Evolutionary conservation across 2,329 filamentous ascomycete species (phyloP).

Genomic region (Aspergillus nomiae): DNA sequence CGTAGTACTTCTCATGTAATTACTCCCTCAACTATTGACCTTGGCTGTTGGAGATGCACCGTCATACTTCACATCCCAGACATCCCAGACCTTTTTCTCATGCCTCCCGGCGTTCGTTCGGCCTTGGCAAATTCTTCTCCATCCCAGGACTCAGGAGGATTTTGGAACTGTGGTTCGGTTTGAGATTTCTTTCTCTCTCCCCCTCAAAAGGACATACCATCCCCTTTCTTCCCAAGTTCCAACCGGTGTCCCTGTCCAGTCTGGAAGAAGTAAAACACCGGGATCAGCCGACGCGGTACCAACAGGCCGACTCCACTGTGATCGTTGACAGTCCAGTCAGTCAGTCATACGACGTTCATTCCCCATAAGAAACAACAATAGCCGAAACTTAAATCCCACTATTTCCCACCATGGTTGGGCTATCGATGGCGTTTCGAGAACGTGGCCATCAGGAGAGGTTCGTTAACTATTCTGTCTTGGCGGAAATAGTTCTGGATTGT

Average conservation of each 20-base stretch:
- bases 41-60: background rate
- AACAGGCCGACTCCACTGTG: background rate
- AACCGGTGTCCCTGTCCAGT: background rate
- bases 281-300: slow-evolving; percentile 1
- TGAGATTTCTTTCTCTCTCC: background rate
- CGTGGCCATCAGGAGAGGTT: background rate
- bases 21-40: background rate
- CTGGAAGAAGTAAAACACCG: background rate
- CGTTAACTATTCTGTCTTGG: background rate
- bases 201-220: background rate
- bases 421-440: background rate
- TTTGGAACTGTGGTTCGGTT: background rate
- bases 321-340: slow-evolving; percentile 1
- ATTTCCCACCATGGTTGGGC: background rate
- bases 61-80: background rate
- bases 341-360: slow-evolving; percentile 10
- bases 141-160: background rate
- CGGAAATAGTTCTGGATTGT: background rate
- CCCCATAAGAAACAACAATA: slow-evolving; percentile 1
- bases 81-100: too few species aligned
- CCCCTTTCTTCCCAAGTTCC: background rate
- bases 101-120: background rate
- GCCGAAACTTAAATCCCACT: slow-evolving; percentile 1
- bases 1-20: slow-evolving; percentile 3
- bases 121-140: background rate